phyloP scores from a whole-genome alignment of 2,329 filamentous ascomycete species.

The Xylaria sp. region DNA sequence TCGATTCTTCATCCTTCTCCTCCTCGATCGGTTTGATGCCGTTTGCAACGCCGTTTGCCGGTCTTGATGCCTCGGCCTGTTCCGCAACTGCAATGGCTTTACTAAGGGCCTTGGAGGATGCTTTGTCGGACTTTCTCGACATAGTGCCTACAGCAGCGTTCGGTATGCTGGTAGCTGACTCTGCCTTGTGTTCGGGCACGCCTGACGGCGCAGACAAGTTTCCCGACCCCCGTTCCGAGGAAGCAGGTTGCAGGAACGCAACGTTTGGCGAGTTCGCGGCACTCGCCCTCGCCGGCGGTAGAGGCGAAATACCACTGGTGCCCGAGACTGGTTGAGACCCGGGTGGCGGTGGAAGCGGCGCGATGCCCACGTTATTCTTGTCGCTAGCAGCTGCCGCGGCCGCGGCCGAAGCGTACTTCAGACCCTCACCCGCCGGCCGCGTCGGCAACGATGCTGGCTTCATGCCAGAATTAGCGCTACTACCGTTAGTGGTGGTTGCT shows the following conservation, averaged over 20 bases:
- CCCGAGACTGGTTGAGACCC: slow-evolving; percentile 49
- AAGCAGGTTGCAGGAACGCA: slow-evolving; percentile 50
- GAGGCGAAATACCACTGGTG: slow-evolving; percentile 47
- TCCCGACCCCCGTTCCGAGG: slow-evolving; percentile 32
- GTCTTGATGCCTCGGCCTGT: slow-evolving; percentile 47
- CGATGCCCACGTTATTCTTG: slow-evolving; percentile 85
- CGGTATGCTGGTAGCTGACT: slow-evolving; percentile 30
- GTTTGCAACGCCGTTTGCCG: slow-evolving; percentile 57
- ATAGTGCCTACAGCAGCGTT: slow-evolving; percentile 25
- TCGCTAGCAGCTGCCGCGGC: slow-evolving; percentile 91
- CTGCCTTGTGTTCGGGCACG: slow-evolving; percentile 36
- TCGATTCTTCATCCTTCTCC: slow-evolving; percentile 63
- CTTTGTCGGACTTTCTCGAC: slow-evolving; percentile 38
- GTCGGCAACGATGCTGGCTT: slow-evolving; percentile 89
- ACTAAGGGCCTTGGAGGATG: slow-evolving; percentile 46
- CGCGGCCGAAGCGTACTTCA: slow-evolving; percentile 96
- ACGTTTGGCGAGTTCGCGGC: slow-evolving; percentile 58
- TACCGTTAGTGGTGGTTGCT: slow-evolving; percentile 62
- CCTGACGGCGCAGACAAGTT: slow-evolving; percentile 36
- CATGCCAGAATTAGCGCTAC: slow-evolving; percentile 64
- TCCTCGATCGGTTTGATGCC: slow-evolving; percentile 51
- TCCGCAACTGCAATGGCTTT: slow-evolving; percentile 50
- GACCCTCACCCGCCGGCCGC: slow-evolving; percentile 81
- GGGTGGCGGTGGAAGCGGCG: slow-evolving; percentile 88
- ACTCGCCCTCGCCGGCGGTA: slow-evolving; percentile 60